phyloP scores from a whole-genome alignment of 768 basidiomycete genomes.

The Hemileccinum rubropunctum region DNA sequence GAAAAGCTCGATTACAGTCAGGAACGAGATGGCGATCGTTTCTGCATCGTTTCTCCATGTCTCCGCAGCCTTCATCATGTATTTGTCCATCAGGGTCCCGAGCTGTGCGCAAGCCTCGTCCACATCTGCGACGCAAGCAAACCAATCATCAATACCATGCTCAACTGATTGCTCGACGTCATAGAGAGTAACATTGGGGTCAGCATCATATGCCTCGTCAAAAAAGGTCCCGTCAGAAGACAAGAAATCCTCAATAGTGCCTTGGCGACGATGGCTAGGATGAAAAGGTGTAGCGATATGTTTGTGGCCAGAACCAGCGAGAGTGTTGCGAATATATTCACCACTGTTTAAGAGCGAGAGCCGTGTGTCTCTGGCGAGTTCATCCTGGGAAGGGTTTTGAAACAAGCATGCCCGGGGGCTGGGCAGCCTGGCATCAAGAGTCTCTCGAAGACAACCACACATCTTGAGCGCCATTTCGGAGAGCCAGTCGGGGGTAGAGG shows the following conservation, averaged over 20 bases:
- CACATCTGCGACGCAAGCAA: constrained; percentile 5
- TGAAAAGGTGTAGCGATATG: constrained; percentile 9
- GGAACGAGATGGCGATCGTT: constrained; percentile 33
- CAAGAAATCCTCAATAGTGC: constrained; percentile 14
- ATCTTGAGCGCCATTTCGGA: constrained; percentile 38
- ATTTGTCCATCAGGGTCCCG: constrained; percentile 21
- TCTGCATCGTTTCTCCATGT: neutral
- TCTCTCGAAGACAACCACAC: constrained; percentile 15
- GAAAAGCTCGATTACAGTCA: constrained; percentile 35
- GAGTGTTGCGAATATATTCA: constrained; percentile 24
- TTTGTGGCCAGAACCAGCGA: constrained; percentile 1
- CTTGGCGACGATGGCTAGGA: constrained; percentile 1
- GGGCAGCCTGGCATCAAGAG: constrained; percentile 6
- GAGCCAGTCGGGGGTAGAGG: constrained; percentile 24
- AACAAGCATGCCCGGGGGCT: constrained; percentile 20
- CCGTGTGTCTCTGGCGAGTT: constrained; percentile 24
- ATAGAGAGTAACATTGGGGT: constrained; percentile 22
- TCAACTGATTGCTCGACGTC: constrained; percentile 38
- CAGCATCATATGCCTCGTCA: neutral
- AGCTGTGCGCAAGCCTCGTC: constrained; percentile 13
- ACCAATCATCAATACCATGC: constrained; percentile 32
- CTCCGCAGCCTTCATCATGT: constrained; percentile 17
- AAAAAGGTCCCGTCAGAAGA: constrained; percentile 11
- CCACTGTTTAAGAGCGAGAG: constrained; percentile 32
- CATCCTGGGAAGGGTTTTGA: constrained; percentile 8